phyloP scores from a whole-genome alignment of 768 basidiomycete genomes.

The Chalciporus piperatus region DNA sequence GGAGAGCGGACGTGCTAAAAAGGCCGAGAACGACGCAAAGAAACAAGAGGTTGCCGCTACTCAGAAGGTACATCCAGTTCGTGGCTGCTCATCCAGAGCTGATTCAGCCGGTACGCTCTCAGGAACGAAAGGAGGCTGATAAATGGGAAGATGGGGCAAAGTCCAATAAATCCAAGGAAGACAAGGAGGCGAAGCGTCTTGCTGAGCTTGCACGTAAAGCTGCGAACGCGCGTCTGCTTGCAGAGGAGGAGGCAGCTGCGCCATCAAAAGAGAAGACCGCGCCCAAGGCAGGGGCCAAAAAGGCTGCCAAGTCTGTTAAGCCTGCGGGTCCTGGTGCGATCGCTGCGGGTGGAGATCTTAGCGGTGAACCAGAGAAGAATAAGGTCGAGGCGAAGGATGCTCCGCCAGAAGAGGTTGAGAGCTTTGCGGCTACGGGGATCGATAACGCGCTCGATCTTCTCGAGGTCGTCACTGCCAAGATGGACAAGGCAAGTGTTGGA shows the following conservation, averaged over 20 bases:
- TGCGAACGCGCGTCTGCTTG: conserved; percentile 79
- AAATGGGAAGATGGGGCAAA: conserved; percentile 71
- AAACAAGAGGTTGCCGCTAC: conserved; percentile 61
- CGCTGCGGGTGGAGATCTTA: conserved; percentile 63
- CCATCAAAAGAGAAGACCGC: conserved; percentile 59
- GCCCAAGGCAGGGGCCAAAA: conserved; percentile 64
- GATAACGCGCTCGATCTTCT: conserved; percentile 89
- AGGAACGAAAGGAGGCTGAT: conserved; percentile 73
- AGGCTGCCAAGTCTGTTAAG: conserved; percentile 45
- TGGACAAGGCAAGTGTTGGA: conserved; percentile 89
- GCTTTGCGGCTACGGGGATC: conserved; percentile 80
- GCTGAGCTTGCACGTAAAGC: conserved; percentile 84
- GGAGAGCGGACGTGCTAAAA: conserved; percentile 85
- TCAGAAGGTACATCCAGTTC: conserved; percentile 48
- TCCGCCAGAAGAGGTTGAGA: conserved; percentile 50
- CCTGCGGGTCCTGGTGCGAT: conserved; percentile 86
- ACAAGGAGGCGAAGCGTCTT: conserved; percentile 76
- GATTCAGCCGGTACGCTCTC: conserved; percentile 4
- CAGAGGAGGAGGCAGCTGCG: conserved; percentile 76
- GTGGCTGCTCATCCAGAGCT: not conserved
- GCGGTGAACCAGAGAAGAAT: conserved; percentile 20
- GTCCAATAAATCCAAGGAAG: conserved; percentile 62
- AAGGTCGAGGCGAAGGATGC: conserved; percentile 14
- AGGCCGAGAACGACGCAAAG: conserved; percentile 86
- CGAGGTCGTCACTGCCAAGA: conserved; percentile 86